These are phyloP conservation scores for Metarhizium anisopliae DNA, from an alignment of 2,329 filamentous ascomycete genomes.

Conservation along the genomic window DNA sequence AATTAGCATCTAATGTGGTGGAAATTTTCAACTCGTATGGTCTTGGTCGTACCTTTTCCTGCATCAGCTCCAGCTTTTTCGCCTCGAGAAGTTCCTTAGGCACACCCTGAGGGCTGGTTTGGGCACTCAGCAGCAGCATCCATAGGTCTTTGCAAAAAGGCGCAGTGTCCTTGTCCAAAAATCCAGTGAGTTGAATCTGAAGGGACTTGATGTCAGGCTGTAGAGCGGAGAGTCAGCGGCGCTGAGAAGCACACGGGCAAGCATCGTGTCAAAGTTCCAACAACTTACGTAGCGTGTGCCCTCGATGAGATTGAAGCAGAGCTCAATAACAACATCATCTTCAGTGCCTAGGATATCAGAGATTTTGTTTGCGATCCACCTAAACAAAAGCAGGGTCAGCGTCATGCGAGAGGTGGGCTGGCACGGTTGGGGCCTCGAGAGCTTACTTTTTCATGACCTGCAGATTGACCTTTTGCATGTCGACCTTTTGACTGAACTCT, in stretches of 20 bases:
- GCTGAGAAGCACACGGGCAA: conserved; percentile 22
- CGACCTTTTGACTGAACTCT: conserved; percentile 91
- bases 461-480: conserved; percentile 94
- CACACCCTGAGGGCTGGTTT: conserved; percentile 79
- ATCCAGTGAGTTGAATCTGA: conserved; percentile 90
- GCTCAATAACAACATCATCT: conserved; percentile 91
- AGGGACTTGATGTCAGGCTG: conserved; percentile 93
- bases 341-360: conserved; percentile 83
- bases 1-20: conserved; percentile 2
- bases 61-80: conserved; percentile 89
- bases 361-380: conserved; percentile 89
- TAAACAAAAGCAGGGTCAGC: conserved; percentile 28
- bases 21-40: not conserved
- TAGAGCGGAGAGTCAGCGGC: conserved; percentile 12
- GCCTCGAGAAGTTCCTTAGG: conserved; percentile 91
- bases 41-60: conserved; percentile 66
- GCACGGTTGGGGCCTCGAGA: not conserved
- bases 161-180: conserved; percentile 85
- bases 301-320: conserved; percentile 64
- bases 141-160: conserved; percentile 90
- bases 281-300: conserved; percentile 57
- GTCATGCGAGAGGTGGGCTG: not conserved
- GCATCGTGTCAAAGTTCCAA: not conserved
- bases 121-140: conserved; percentile 84
- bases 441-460: conserved; percentile 94